Evolutionary conservation across 163 green algal genomes (phyloP).

Genomic region (Scenedesmus sp.): DNA sequence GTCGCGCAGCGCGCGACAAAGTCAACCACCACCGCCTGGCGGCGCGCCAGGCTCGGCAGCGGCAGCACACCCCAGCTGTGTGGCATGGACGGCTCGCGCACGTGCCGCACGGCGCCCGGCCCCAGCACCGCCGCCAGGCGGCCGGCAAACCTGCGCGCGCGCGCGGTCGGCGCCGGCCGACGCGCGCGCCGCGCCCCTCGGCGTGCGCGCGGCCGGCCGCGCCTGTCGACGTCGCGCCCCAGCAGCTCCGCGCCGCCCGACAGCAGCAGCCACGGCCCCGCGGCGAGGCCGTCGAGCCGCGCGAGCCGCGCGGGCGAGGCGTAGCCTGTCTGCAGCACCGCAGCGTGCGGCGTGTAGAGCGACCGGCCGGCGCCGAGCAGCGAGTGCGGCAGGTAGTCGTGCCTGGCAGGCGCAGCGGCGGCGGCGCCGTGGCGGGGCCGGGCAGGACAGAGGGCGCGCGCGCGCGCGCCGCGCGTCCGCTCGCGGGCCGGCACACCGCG

Average conservation of each 20-base stretch:
- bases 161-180: not conserved
- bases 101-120: not conserved
- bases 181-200: not conserved
- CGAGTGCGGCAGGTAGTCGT: not conserved
- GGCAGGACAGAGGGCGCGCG: not conserved
- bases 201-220: not conserved
- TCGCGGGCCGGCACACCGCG: not conserved
- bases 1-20: too few species aligned
- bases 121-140: not conserved
- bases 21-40: not conserved
- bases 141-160: not conserved
- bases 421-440: not conserved
- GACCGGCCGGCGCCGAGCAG: too few species aligned
- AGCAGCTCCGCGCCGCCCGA: slow-evolving; percentile 28
- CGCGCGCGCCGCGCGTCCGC: too few species aligned
- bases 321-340: too few species aligned
- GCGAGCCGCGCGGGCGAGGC: too few species aligned
- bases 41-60: slow-evolving; percentile 19
- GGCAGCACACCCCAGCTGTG: slow-evolving; percentile 38
- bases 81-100: slow-evolving; percentile 27
- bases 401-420: not conserved
- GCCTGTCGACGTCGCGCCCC: slow-evolving; percentile 24
- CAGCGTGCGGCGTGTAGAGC: too few species aligned
- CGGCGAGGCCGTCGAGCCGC: not conserved
- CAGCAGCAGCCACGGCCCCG: slow-evolving; percentile 20